Conservation (phyloP, 2,329 filamentous ascomycete species). For the Diaporthe vaccinii region DNA sequence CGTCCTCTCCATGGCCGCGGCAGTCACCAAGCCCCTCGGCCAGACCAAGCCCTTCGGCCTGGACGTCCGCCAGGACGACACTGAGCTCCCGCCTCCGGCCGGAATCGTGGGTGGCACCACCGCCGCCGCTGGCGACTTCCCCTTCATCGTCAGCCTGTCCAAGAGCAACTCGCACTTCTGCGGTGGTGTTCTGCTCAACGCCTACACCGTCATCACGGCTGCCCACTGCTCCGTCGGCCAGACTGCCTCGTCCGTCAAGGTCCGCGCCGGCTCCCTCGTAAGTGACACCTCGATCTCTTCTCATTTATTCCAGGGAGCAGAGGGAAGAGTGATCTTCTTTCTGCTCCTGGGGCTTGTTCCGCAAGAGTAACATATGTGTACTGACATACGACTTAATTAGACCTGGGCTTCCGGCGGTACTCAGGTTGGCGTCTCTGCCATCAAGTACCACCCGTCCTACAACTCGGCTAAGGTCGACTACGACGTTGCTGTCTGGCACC, state of each 20-base stretch:
- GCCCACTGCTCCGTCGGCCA: constrained; percentile 48
- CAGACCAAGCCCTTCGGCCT: constrained; percentile 33
- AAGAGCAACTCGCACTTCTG: constrained; percentile 45
- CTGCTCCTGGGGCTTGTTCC: rapidly evolving
- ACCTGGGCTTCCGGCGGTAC: constrained; percentile 47
- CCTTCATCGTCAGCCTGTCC: constrained; percentile 49
- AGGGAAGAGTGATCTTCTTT: not conserved
- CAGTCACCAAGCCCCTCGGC: constrained; percentile 21
- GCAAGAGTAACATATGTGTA: not conserved
- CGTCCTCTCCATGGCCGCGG: constrained; percentile 33
- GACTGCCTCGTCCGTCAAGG: constrained; percentile 40
- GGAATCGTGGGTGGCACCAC: constrained; percentile 30
- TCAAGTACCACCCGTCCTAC: constrained; percentile 47
- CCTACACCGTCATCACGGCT: constrained; percentile 51
- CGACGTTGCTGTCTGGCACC: constrained; percentile 50
- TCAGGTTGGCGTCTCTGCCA: constrained; percentile 44
- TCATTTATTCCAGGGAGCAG: too few species aligned
- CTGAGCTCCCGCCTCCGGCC: not conserved
- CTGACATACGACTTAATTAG: constrained; percentile 23
- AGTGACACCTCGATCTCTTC: not conserved
- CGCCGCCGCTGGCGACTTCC: constrained; percentile 47
- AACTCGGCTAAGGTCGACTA: constrained; percentile 42
- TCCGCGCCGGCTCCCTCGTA: constrained; percentile 48
- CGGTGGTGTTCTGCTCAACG: constrained; percentile 49
- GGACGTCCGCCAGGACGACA: constrained; percentile 15